phyloP scores from a whole-genome alignment of 306 rosid genomes.

The Vigna reflexopilosa region DNA sequence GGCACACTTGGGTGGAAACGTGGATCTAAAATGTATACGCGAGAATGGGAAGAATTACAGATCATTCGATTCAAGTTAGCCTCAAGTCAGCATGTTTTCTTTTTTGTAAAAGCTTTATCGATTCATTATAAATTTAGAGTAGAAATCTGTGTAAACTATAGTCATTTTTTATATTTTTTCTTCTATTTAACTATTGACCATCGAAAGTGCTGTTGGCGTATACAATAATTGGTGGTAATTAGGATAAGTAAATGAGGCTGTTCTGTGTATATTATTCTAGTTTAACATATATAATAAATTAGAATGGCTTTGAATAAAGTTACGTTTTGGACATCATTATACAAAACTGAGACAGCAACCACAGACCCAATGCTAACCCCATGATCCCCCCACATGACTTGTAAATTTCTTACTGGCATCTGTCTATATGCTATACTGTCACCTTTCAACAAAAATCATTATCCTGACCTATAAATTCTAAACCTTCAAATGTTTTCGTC shows the following conservation, averaged over 20 bases:
- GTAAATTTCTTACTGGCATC: conserved; percentile 1
- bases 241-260: conserved; percentile 32
- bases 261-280: conserved; percentile 23
- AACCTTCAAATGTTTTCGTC: background rate
- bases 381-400: background rate
- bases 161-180: background rate
- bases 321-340: background rate
- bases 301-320: background rate
- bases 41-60: background rate
- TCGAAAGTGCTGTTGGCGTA: conserved; percentile 7
- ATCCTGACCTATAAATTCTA: background rate
- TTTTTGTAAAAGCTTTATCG: background rate
- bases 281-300: conserved; percentile 13
- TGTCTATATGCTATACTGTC: background rate
- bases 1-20: background rate
- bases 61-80: background rate
- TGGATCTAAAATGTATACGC: conserved; percentile 1
- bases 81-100: conserved; percentile 12
- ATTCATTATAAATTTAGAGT: background rate
- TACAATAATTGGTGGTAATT: conserved; percentile 15
- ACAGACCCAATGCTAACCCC: background rate
- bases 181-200: background rate
- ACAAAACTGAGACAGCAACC: background rate
- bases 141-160: background rate
- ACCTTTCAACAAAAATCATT: background rate